These are phyloP conservation scores for Lasiosphaeris hirsuta DNA, from an alignment of 495 filamentous ascomycete genomes.

Conservation along the genomic window DNA sequence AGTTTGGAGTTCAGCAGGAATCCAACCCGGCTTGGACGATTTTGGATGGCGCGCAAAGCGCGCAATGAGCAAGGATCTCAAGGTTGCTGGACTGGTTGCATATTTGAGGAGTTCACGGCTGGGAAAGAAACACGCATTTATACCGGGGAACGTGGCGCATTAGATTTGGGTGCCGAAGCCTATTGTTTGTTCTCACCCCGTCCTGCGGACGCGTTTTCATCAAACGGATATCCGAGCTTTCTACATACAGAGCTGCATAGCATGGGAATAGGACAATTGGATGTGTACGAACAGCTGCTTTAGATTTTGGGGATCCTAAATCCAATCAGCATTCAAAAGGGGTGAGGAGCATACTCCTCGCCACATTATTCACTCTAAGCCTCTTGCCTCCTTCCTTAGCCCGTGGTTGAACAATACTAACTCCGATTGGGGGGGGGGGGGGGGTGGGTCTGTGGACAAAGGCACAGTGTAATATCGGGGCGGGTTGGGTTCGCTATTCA, in stretches of 20 bases:
- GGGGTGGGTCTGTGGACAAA: too few relatives aligned
- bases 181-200: not conserved
- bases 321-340: too few relatives aligned
- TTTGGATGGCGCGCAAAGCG: too few relatives aligned
- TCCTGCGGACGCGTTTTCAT: not conserved
- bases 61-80: too few relatives aligned
- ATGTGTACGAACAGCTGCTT: not conserved
- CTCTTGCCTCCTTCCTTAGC: not conserved
- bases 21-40: not conserved
- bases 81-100: not conserved
- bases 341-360: not conserved
- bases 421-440: not conserved
- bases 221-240: not conserved
- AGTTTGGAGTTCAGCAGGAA: not conserved
- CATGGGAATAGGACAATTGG: not conserved
- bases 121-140: not conserved
- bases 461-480: too few relatives aligned
- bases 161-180: not conserved
- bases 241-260: not conserved
- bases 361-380: not conserved
- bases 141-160: not conserved
- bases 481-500: too few relatives aligned
- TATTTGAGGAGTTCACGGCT: conserved; percentile 2
- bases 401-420: not conserved
- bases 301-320: not conserved